Conservation (phyloP, 2,329 filamentous ascomycete species). For the Sclerotinia minor region DNA sequence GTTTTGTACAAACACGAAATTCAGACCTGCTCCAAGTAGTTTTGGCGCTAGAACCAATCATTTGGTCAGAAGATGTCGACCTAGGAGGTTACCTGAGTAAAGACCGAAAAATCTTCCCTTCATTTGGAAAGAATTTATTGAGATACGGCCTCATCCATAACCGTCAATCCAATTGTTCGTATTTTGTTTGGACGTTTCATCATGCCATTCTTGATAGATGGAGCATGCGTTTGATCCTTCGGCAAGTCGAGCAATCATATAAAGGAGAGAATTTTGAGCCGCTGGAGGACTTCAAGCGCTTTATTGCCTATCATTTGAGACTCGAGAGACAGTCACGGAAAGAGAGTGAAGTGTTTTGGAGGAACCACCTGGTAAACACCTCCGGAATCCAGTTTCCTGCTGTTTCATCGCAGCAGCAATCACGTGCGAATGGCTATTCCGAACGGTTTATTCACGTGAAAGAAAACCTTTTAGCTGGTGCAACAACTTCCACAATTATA, state of each 20-base stretch:
- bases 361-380: conserved; percentile 46
- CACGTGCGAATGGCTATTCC: conserved; percentile 2
- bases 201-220: conserved; percentile 59
- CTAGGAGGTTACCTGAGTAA: conserved; percentile 11
- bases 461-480: conserved; percentile 19
- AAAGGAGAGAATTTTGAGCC: not conserved
- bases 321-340: conserved; percentile 5
- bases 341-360: conserved; percentile 48
- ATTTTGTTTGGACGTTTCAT: conserved; percentile 55
- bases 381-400: conserved; percentile 50
- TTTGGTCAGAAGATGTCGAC: conserved; percentile 2
- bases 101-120: not conserved
- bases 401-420: not conserved
- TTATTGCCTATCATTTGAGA: conserved; percentile 11
- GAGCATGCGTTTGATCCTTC: conserved; percentile 43
- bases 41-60: conserved; percentile 18
- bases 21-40: conserved; percentile 28
- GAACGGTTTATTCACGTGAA: conserved; percentile 9
- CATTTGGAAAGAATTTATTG: conserved; percentile 28
- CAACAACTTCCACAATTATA: conserved; percentile 31
- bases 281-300: conserved; percentile 3
- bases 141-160: conserved; percentile 15
- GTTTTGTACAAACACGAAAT: conserved; percentile 33
- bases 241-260: conserved; percentile 31
- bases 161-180: conserved; percentile 30